Percentiles rank a stretch among this genome's conserved stretches.
phyloP scores from a whole-genome alignment of 2,329 filamentous ascomycete species.

The Truncatella angustata region DNA sequence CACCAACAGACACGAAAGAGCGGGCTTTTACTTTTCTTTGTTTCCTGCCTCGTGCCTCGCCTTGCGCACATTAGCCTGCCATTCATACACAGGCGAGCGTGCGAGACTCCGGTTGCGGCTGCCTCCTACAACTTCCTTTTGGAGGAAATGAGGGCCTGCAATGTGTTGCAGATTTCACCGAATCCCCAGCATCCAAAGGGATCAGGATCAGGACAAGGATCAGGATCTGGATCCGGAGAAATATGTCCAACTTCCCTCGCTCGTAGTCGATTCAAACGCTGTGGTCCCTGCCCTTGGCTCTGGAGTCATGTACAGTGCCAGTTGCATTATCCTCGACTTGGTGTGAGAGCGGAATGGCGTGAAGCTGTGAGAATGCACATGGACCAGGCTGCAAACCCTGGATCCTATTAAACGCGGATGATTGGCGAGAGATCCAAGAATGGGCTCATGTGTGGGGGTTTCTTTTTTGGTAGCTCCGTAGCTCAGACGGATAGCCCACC shows the following conservation, averaged over 20 bases:
- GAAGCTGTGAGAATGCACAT: neutral
- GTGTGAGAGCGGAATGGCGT: neutral
- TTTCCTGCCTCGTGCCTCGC: neutral
- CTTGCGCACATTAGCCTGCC: neutral
- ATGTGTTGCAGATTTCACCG: no score
- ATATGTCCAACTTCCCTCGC: no score
- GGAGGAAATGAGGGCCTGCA: no score
- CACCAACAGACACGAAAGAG: neutral
- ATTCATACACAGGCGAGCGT: neutral
- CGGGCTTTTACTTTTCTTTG: neutral
- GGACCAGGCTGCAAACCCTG: no score
- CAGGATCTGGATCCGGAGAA: no score
- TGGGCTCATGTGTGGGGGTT: no score
- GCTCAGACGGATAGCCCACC: no score
- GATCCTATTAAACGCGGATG: neutral
- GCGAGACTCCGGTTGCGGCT: neutral
- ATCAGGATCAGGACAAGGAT: no score
- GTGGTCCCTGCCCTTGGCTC: neutral
- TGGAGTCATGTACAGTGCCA: neutral
- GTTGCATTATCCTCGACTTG: neutral
- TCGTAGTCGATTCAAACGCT: neutral
- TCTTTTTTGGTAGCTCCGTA: no score
- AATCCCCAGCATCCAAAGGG: no score
- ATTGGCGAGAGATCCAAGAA: neutral
- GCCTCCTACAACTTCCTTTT: neutral